A percentile compares a stretch with the other conserved stretches of the same genome.
Conservation (phyloP, 2,329 filamentous ascomycete genomes). For the Sodiomyces alkalinus region DNA sequence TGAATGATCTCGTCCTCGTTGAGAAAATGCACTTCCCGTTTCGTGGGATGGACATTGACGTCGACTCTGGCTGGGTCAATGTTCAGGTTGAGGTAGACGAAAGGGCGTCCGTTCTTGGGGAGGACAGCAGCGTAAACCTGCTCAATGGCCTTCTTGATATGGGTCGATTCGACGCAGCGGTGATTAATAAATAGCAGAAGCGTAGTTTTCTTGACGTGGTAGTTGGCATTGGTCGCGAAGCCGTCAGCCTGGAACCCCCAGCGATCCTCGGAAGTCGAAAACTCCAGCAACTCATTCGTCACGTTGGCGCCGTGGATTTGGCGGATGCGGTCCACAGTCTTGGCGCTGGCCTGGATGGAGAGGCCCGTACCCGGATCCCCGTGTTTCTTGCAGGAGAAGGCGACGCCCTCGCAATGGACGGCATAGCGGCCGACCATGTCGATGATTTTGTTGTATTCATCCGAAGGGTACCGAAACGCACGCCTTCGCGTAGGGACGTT, state of each 20-base stretch:
- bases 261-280: slow-evolving; percentile 54
- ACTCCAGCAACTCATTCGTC: slow-evolving; percentile 75
- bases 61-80: slow-evolving; percentile 88
- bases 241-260: slow-evolving; percentile 77
- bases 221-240: slow-evolving; percentile 84
- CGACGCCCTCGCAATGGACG: slow-evolving; percentile 79
- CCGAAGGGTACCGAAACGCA: slow-evolving; percentile 80
- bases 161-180: slow-evolving; percentile 76
- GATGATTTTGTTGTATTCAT: slow-evolving; percentile 96
- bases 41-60: slow-evolving; percentile 95
- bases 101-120: slow-evolving; percentile 88
- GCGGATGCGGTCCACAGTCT: slow-evolving; percentile 67
- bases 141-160: slow-evolving; percentile 80
- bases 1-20: slow-evolving; percentile 96
- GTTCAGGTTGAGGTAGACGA: slow-evolving; percentile 80
- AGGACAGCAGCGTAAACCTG: slow-evolving; percentile 78
- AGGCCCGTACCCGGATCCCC: slow-evolving; percentile 75
- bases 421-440: slow-evolving; percentile 90
- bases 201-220: slow-evolving; percentile 78
- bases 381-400: slow-evolving; percentile 93
- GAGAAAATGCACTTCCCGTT: slow-evolving; percentile 90
- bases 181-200: slow-evolving; percentile 94
- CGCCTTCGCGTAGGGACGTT: slow-evolving; percentile 78
- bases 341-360: slow-evolving; percentile 60
- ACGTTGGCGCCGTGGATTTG: slow-evolving; percentile 75